Evolutionary conservation across 768 basidiomycete genomes (phyloP).

Genomic region (Tylopilus rubrobrunneus): DNA sequence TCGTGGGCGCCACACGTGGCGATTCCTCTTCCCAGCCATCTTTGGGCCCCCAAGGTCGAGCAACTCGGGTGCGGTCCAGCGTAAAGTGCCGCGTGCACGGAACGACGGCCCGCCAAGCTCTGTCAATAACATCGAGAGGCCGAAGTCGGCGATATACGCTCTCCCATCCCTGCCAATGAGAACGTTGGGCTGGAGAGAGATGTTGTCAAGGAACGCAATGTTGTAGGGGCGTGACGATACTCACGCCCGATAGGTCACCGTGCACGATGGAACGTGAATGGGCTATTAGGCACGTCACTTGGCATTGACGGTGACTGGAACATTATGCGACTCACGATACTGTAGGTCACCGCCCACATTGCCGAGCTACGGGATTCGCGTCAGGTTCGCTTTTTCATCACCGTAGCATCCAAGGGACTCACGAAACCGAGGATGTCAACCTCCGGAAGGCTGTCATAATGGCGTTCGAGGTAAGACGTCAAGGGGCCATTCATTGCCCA

Average conservation of each 20-base stretch:
- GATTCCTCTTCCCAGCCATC: background rate
- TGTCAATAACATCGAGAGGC: constrained; percentile 2
- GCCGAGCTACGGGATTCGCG: too few species aligned
- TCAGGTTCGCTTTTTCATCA: too few species aligned
- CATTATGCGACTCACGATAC: background rate
- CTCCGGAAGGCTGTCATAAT: too few species aligned
- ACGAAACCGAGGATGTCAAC: too few species aligned
- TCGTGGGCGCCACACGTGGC: background rate
- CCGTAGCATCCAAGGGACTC: too few species aligned
- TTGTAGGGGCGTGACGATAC: background rate
- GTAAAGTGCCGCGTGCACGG: background rate
- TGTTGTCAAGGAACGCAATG: too few species aligned
- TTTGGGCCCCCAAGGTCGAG: background rate
- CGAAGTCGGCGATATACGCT: constrained; percentile 3
- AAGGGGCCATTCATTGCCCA: constrained; percentile 7
- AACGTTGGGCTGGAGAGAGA: constrained; percentile 1
- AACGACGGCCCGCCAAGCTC: background rate
- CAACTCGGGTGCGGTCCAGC: constrained; percentile 2
- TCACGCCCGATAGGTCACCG: constrained; percentile 6
- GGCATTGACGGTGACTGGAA: background rate
- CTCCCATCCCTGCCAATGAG: background rate
- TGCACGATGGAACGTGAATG: constrained; percentile 1
- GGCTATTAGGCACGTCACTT: background rate
- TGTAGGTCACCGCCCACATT: background rate
- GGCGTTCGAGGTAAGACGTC: too few species aligned